Conservation (phyloP, 177 flowering plant species). For the Tripterygium wilfordii region DNA sequence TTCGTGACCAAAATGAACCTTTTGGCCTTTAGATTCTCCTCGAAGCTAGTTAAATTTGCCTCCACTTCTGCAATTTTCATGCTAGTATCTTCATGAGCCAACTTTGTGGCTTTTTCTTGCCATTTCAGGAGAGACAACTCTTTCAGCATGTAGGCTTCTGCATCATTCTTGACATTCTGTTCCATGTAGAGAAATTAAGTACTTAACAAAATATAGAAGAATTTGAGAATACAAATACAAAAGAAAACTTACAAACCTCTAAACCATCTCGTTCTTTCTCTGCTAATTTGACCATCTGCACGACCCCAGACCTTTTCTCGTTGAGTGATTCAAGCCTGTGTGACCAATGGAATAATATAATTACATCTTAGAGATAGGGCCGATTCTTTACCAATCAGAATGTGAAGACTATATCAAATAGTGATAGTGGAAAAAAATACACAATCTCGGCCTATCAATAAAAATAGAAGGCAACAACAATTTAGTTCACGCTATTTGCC, state of each 20-base stretch:
- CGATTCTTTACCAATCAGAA: background rate
- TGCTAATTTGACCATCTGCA: conserved; percentile 95
- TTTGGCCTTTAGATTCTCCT: conserved; percentile 63
- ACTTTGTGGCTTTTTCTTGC: conserved; percentile 82
- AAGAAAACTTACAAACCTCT: conserved; percentile 53
- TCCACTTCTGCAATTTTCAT: conserved; percentile 46
- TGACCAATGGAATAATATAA: conserved; percentile 4
- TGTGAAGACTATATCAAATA: background rate
- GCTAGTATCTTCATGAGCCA: conserved; percentile 67
- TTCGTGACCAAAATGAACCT: conserved; percentile 32
- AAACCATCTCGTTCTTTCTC: conserved; percentile 90
- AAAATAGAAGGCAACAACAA: too few relatives aligned
- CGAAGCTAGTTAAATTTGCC: conserved; percentile 43
- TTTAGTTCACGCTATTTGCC: too few relatives aligned
- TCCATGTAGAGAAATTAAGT: conserved; percentile 3
- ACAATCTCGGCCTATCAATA: background rate
- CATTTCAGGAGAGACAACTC: conserved; percentile 83
- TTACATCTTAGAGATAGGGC: background rate
- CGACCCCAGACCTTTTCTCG: conserved; percentile 87
- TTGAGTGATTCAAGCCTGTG: conserved; percentile 76
- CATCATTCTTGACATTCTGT: conserved; percentile 95
- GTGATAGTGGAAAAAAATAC: background rate
- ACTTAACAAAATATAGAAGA: background rate
- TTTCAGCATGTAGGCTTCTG: conserved; percentile 90
- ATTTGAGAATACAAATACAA: background rate